Conservation (phyloP, 371 early-diverging fungal genomes). For the Actinomortierella wolfii region DNA sequence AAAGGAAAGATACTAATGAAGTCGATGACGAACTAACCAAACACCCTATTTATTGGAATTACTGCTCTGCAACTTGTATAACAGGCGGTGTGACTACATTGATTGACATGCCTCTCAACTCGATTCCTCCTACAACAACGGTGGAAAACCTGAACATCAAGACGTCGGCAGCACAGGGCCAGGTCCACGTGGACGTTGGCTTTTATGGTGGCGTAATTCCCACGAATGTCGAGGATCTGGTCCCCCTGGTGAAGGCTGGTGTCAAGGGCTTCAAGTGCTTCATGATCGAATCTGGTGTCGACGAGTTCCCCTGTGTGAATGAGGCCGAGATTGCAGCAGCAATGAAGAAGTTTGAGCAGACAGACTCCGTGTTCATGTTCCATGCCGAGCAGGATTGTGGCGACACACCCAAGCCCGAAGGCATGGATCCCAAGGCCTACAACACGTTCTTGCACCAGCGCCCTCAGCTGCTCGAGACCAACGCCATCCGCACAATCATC, state of each 20-base stretch:
- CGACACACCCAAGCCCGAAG: conserved; percentile 39
- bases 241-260: conserved; percentile 67
- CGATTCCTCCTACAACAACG: conserved; percentile 84
- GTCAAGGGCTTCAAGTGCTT: conserved; percentile 87
- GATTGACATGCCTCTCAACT: conserved; percentile 88
- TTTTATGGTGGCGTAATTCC: conserved; percentile 86
- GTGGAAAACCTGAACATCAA: conserved; percentile 68
- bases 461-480: conserved; percentile 70
- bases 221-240: conserved; percentile 67
- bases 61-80: not conserved
- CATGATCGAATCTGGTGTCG: conserved; percentile 84
- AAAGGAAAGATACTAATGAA: not conserved
- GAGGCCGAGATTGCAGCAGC: conserved; percentile 71
- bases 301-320: conserved; percentile 82
- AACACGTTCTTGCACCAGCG: conserved; percentile 72
- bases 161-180: conserved; percentile 65
- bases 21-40: conserved; percentile 6
- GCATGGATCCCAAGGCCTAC: conserved; percentile 59
- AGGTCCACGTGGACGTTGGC: conserved; percentile 80
- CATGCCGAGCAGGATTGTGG: conserved; percentile 79
- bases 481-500: conserved; percentile 77
- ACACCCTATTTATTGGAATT: not conserved
- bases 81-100: conserved; percentile 78
- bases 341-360: conserved; percentile 62
- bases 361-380: conserved; percentile 67